phyloP scores from a whole-genome alignment of 1,139 yeast genomes.

The Debaryomyces udenii region DNA sequence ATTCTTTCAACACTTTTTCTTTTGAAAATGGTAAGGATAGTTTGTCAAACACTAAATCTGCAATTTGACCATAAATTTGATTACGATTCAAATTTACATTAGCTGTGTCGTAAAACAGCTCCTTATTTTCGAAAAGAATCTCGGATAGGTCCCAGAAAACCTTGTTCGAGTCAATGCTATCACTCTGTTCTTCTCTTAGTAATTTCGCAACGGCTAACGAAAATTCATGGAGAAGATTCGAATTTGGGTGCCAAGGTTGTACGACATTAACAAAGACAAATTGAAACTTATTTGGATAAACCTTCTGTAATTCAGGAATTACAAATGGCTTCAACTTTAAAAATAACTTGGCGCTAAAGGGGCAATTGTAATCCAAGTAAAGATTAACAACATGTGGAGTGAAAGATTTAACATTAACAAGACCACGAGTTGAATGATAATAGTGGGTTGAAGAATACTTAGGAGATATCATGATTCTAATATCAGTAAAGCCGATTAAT shows the following conservation, averaged over 20 bases:
- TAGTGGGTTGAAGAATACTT: constrained; percentile 45
- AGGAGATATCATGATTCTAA: constrained; percentile 49
- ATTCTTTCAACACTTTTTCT: constrained; percentile 38
- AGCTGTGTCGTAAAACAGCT: constrained; percentile 63
- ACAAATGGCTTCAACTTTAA: constrained; percentile 54
- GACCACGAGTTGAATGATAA: constrained; percentile 27
- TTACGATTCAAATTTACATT: constrained; percentile 57
- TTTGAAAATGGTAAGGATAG: constrained; percentile 40
- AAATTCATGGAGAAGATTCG: constrained; percentile 70
- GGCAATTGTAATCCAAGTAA: constrained; percentile 81
- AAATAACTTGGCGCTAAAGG: constrained; percentile 68
- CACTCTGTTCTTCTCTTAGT: constrained; percentile 42
- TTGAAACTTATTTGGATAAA: constrained; percentile 55
- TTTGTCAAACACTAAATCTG: constrained; percentile 49
- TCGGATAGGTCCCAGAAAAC: constrained; percentile 66
- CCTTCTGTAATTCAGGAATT: constrained; percentile 53
- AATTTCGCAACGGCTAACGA: constrained; percentile 67
- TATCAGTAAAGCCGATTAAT: too few species aligned
- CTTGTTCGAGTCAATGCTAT: constrained; percentile 23
- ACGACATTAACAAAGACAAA: constrained; percentile 66
- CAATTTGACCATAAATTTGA: constrained; percentile 58
- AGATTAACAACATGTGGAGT: constrained; percentile 47
- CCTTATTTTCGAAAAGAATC: constrained; percentile 55
- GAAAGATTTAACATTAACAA: constrained; percentile 20
- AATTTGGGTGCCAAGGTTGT: constrained; percentile 88